These are phyloP conservation scores for Xanthoparmelia taractica DNA, from an alignment of 495 filamentous ascomycete species.

Conservation along the genomic window DNA sequence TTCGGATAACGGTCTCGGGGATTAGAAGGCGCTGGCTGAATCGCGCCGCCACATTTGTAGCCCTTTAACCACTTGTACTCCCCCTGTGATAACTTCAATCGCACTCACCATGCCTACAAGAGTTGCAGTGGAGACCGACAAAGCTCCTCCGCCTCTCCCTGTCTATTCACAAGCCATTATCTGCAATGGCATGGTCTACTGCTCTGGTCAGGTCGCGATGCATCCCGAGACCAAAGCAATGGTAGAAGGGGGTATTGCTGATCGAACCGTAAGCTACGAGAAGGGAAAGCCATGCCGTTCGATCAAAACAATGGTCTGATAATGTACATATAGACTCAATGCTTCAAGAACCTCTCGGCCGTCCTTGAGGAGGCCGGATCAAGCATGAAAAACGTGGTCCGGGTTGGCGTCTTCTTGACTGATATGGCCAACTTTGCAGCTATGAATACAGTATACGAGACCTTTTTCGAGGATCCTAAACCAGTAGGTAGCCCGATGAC, in stretches of 20 bases:
- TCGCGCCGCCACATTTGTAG: too few species aligned
- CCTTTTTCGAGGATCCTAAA: conserved; percentile 51
- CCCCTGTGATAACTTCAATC: not conserved
- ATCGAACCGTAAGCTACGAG: conserved; percentile 41
- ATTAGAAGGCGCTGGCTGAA: too few species aligned
- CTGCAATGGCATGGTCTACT: conserved; percentile 38
- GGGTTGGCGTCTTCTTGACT: conserved; percentile 61
- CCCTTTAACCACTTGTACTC: too few species aligned
- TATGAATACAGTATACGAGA: conserved; percentile 54
- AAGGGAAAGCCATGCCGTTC: not conserved
- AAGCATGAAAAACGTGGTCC: conserved; percentile 56
- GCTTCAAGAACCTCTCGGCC: conserved; percentile 55
- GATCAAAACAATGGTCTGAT: not conserved
- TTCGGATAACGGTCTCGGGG: too few species aligned
- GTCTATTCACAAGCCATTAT: conserved; percentile 41
- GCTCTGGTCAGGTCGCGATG: conserved; percentile 43
- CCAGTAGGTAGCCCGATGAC: conserved; percentile 32
- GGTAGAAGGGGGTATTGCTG: conserved; percentile 46
- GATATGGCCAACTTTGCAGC: conserved; percentile 62
- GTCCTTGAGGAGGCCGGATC: conserved; percentile 59
- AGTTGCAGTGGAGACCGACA: conserved; percentile 30
- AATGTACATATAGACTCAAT: conserved; percentile 33
- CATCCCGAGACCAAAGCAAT: conserved; percentile 43
- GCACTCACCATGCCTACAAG: conserved; percentile 23
- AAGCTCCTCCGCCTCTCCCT: conserved; percentile 36